A percentile compares a stretch with the other conserved stretches of the same genome.
Evolutionary conservation across 208 protist genomes (phyloP).

Genomic region (Porcisia hertigi): DNA sequence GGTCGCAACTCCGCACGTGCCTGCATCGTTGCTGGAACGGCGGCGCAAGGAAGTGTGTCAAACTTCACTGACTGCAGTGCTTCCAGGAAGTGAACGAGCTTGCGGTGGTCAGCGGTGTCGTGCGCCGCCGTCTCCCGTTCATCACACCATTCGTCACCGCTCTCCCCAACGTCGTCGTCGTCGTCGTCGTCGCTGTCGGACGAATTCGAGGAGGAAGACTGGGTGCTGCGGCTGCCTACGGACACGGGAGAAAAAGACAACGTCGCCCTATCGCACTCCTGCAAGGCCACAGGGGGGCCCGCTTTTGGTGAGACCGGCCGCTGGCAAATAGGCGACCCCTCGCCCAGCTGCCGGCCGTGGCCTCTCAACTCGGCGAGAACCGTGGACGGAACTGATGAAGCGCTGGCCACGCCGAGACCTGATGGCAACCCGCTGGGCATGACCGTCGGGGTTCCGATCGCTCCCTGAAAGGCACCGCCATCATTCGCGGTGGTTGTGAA

Average conservation of each 20-base stretch:
- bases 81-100: constrained; percentile 56
- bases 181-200: constrained; percentile 9
- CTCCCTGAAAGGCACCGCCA: background rate
- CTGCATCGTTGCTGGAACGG: constrained; percentile 47
- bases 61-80: constrained; percentile 42
- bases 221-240: background rate
- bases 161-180: constrained; percentile 22
- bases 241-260: constrained; percentile 9
- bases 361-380: background rate
- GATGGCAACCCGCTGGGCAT: background rate
- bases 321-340: background rate
- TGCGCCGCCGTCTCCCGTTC: constrained; percentile 17
- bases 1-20: constrained; percentile 39
- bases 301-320: background rate
- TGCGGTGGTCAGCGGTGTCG: constrained; percentile 26
- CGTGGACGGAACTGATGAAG: constrained; percentile 14
- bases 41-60: constrained; percentile 47
- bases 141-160: constrained; percentile 26
- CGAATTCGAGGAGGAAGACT: constrained; percentile 4
- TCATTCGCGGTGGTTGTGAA: background rate
- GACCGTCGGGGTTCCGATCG: background rate
- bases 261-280: background rate
- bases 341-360: background rate
- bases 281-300: background rate
- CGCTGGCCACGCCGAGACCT: background rate